Evolutionary conservation across 139 green algal genomes (phyloP).

Genomic region (Pseudopediastrum boryanum): DNA sequence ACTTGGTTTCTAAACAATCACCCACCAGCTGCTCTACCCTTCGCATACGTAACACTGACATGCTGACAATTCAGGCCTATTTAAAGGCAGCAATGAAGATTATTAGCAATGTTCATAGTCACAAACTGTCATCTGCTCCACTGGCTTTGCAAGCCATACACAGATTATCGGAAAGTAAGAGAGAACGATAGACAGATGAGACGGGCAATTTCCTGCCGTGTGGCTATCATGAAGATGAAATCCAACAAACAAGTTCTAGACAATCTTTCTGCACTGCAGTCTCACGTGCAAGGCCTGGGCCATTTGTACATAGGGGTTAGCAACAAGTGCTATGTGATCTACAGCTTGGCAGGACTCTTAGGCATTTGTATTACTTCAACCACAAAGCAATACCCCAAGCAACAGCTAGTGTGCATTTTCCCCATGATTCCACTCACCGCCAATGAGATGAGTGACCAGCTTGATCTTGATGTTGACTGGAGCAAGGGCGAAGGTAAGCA

Average conservation of each 20-base stretch:
- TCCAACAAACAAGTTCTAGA: too few relatives aligned
- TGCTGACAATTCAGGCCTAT: background rate
- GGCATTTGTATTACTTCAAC: background rate
- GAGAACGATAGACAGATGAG: too few relatives aligned
- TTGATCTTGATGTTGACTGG: constrained; percentile 75
- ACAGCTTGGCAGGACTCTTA: background rate
- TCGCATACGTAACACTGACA: background rate
- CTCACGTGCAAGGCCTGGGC: too few relatives aligned
- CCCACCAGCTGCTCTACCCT: background rate
- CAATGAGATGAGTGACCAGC: constrained; percentile 85
- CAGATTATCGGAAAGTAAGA: too few relatives aligned
- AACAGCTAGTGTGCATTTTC: background rate
- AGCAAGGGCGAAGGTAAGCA: constrained; percentile 85
- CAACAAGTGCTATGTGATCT: too few relatives aligned
- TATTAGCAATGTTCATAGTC: too few relatives aligned
- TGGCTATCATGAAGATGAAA: too few relatives aligned
- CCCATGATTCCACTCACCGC: constrained; percentile 23
- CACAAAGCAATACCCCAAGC: background rate
- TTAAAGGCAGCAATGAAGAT: background rate
- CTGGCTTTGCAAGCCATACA: too few relatives aligned
- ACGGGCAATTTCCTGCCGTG: too few relatives aligned
- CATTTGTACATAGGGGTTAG: too few relatives aligned
- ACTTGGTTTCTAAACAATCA: background rate
- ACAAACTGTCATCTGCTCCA: too few relatives aligned
- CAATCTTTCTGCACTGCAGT: too few relatives aligned